Evolutionary conservation across 2,329 filamentous ascomycete genomes (phyloP).

Genomic region (Arthrobotrys entomopaga): DNA sequence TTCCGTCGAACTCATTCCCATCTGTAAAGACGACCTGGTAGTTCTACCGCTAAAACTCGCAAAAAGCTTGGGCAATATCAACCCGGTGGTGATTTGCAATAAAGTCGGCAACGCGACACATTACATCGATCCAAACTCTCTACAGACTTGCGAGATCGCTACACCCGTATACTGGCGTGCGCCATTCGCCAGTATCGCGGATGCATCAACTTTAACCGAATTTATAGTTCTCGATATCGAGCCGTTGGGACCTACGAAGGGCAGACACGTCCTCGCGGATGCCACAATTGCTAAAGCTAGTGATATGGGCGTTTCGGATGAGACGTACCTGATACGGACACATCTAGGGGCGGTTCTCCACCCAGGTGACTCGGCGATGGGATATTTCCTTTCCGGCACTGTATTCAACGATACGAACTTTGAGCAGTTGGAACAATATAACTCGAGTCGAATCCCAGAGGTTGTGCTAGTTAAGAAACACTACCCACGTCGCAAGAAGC

Average conservation of each 20-base stretch:
- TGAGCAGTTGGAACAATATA: constrained; percentile 79
- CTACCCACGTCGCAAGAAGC: constrained; percentile 86
- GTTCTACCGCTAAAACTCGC: constrained; percentile 89
- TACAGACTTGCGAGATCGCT: constrained; percentile 88
- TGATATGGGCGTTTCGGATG: constrained; percentile 86
- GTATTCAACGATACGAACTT: constrained; percentile 92
- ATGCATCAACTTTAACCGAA: constrained; percentile 85
- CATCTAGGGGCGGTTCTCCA: constrained; percentile 88
- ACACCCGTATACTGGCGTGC: constrained; percentile 87
- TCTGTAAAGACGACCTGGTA: constrained; percentile 98
- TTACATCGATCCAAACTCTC: constrained; percentile 86
- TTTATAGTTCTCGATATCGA: constrained; percentile 97
- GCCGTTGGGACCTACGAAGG: constrained; percentile 76
- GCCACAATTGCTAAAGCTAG: constrained; percentile 86
- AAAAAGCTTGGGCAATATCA: constrained; percentile 81
- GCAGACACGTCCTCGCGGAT: constrained; percentile 85
- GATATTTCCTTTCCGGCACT: constrained; percentile 87
- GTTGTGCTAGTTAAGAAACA: constrained; percentile 97
- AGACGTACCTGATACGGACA: constrained; percentile 87
- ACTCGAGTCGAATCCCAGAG: constrained; percentile 79
- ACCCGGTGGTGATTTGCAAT: constrained; percentile 83
- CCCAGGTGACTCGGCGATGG: constrained; percentile 89
- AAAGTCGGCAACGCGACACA: constrained; percentile 89
- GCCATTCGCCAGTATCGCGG: constrained; percentile 84
- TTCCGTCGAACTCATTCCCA: constrained; percentile 87